Conservation (phyloP, 75 land plant species). For the Sequoiadendron giganteum region DNA sequence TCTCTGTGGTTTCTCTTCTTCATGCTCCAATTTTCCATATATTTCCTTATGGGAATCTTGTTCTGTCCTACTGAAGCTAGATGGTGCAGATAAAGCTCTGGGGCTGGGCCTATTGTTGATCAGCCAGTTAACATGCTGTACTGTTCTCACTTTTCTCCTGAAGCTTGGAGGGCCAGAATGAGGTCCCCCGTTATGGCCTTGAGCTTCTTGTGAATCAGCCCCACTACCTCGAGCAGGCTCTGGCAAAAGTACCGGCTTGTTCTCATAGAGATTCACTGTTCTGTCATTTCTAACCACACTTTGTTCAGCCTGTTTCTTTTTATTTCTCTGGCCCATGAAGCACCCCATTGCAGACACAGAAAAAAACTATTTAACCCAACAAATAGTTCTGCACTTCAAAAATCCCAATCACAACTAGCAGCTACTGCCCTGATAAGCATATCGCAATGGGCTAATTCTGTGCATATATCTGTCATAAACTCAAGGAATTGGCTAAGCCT, state of each 20-base stretch:
- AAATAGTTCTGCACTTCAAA: background rate
- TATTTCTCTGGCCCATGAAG: constrained; percentile 47
- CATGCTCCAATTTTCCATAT: constrained; percentile 12
- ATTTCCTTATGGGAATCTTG: constrained; percentile 28
- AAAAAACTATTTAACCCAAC: background rate
- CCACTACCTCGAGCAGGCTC: constrained; percentile 10
- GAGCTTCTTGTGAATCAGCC: constrained; percentile 5
- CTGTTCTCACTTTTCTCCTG: constrained; percentile 39
- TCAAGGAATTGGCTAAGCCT: constrained; percentile 8
- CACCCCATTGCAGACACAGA: constrained; percentile 50
- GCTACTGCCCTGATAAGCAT: constrained; percentile 1
- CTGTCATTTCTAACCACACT: background rate
- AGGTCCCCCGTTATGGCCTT: background rate
- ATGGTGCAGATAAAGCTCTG: constrained; percentile 65
- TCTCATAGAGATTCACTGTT: background rate
- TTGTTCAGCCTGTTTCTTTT: constrained; percentile 43
- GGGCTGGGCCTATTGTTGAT: constrained; percentile 29
- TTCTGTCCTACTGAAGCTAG: constrained; percentile 47
- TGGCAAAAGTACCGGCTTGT: constrained; percentile 17
- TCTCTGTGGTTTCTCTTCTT: constrained; percentile 8
- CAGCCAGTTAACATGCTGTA: constrained; percentile 28
- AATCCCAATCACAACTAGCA: background rate
- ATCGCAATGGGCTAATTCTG: background rate
- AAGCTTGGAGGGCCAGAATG: constrained; percentile 74
- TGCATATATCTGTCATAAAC: background rate